Evolutionary conservation across 306 rosid genomes (phyloP), one percentile per base, ranked within the genome.

Genomic region (Inga laurina): DNA sequence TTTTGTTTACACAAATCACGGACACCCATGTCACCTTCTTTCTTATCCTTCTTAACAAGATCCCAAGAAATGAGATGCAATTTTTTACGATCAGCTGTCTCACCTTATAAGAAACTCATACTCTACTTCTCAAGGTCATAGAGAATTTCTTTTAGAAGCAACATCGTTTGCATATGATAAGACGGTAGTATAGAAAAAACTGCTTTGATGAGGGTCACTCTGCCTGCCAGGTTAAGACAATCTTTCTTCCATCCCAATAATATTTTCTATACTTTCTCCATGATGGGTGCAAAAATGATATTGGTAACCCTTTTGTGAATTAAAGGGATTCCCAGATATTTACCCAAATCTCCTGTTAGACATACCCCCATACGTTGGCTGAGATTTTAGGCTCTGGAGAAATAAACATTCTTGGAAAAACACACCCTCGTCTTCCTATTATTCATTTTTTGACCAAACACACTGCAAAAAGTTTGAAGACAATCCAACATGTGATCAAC

Each of bases 11-110:
- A 27, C 30, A 27, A 27, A 27, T 27, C 30, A 27, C 30, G 30
- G 30, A 27, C 30, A 27, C 30, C 30, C 30, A 27, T 0, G 30
- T 27, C 30, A 27, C 30, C 30, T 27, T 27, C 30, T 27, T 27
- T 27, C 30, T 27, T 27, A 27, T 27, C 30, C 30, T 27, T 27
- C 30, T 27, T 27, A 27, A 27, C 30, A 27, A 0, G 30, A 27
- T 27, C 30, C 59, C 59, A 52, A 3, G 59, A 16, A 0, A 16
- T 1, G 0, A 15, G 8, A 5, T 52, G 59, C 0, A 52, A 2
- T 2, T 52, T 18, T 1, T 8, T 15, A 0, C 0, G 2, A 0
- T 52, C 2, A 0, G 16, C 59, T 0, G 0, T 52, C 0, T 5
- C 59, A 2, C 22, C 59, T 8, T 4, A 52, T 14, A 52, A 10